Evolutionary conservation across 2,329 filamentous ascomycete species (phyloP), one percentile per base, ranked within the genome.

Genomic region (Alternaria sp.): DNA sequence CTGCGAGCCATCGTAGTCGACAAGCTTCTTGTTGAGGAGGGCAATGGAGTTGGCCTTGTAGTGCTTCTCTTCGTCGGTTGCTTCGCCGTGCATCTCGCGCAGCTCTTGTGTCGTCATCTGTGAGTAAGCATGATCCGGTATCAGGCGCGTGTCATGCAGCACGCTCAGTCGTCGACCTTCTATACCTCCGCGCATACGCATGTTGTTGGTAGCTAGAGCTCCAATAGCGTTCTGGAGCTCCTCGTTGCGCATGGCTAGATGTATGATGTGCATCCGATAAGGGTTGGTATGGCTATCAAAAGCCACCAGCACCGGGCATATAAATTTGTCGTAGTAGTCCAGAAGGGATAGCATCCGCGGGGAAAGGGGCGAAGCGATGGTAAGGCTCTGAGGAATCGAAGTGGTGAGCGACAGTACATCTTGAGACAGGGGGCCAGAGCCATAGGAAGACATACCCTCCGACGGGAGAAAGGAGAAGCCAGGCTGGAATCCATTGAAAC

Each of bases 141-240:
- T 67, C 8, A 77, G 63, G 24, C 67, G 67, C 26, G 65, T 68
- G 44, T 78, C 70, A 28, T 74, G 72, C n/a, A 70, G 63, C 32
- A 70, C 64, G 53, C 74, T 75, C 20, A 76, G 57, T 12, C 77
- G 69, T 9, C 73, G 66, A 14, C 75, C 74, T 78, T 80, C 88
- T 85, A 75, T 91, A 80, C 84, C 87, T 79, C 88, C 85, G 77
- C 91, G 91, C 88, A 96, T 96, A 62, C 94, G 89, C 69, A 97
- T 82, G 77, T 97, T 97, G 81, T 94, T 97, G 11, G 92, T 91
- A 1, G 94, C 88, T 32, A 97, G 82, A 11, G 94, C 94, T 69
- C 94, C 95, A 71, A 97, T 93, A 54, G 94, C 94, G 78, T 97
- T 93, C 75, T 94, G 92, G n/a, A 97, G 82, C 66, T 92, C 93